A percentile compares a stretch with the other conserved stretches of the same genome.
Evolutionary conservation across 805 yeast species (phyloP).

Genomic region (Monosporozyma aquatica): DNA sequence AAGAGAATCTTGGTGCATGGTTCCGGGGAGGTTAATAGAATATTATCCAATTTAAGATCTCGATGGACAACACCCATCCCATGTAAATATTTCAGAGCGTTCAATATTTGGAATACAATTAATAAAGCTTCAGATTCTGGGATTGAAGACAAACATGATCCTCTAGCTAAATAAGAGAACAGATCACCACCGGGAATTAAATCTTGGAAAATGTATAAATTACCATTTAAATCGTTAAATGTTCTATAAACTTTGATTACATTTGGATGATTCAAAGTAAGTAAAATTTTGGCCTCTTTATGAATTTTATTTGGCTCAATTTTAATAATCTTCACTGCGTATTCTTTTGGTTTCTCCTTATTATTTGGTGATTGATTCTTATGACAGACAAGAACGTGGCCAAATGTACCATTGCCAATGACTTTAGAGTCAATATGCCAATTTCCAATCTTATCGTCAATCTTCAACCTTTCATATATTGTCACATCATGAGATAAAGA

Average conservation of each 20-base stretch:
- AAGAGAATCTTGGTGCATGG: slow-evolving; percentile 46
- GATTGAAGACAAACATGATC: slow-evolving; percentile 33
- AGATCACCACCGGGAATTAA: slow-evolving; percentile 50
- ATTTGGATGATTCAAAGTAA: slow-evolving; percentile 38
- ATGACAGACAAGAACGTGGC: slow-evolving; percentile 34
- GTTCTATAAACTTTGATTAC: slow-evolving; percentile 39
- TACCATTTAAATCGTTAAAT: slow-evolving; percentile 15
- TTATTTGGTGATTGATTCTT: slow-evolving; percentile 9
- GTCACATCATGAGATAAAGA: not conserved
- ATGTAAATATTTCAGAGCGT: slow-evolving; percentile 50
- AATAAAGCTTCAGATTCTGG: slow-evolving; percentile 48
- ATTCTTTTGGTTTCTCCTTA: slow-evolving; percentile 21
- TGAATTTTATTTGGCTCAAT: slow-evolving; percentile 24
- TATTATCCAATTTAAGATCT: slow-evolving; percentile 59
- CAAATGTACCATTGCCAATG: slow-evolving; percentile 52
- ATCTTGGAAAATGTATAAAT: slow-evolving; percentile 41
- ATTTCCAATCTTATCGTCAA: slow-evolving; percentile 16
- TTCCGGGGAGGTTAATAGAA: slow-evolving; percentile 44
- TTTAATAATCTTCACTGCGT: slow-evolving; percentile 43
- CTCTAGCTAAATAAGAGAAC: slow-evolving; percentile 43
- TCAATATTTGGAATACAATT: slow-evolving; percentile 46
- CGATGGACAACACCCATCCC: slow-evolving; percentile 49
- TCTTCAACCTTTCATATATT: slow-evolving; percentile 11
- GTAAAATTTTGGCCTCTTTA: slow-evolving; percentile 38
- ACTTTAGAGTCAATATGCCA: slow-evolving; percentile 39